Percentiles rank a stretch among this genome's conserved stretches.
Conservation (phyloP, 225 moss, liverwort and hornwort genomes). For the Climacium dendroides region DNA sequence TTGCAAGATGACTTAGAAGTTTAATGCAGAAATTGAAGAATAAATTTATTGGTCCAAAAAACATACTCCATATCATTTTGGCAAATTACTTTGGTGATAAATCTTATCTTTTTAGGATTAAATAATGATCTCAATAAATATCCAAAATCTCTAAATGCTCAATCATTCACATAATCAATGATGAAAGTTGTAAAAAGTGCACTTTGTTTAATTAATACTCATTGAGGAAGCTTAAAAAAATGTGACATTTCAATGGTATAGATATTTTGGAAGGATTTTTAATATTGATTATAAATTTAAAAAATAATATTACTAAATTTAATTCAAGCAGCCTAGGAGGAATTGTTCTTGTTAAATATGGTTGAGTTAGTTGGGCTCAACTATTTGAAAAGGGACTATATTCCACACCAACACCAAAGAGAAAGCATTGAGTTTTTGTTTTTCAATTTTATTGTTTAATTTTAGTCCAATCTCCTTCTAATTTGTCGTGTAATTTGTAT, state of each 20-base stretch:
- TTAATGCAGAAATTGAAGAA: not conserved
- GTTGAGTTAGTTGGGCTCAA: not conserved
- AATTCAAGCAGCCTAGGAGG: too few species aligned
- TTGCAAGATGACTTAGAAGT: not conserved
- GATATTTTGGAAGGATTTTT: too few species aligned
- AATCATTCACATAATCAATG: rapidly evolving
- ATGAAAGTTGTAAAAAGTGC: not conserved
- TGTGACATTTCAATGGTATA: too few species aligned
- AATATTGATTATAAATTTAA: too few species aligned
- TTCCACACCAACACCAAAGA: not conserved
- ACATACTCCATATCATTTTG: not conserved
- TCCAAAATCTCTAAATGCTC: not conserved
- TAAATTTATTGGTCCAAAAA: not conserved
- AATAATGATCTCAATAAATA: not conserved
- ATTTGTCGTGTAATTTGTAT: not conserved
- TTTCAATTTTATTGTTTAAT: not conserved
- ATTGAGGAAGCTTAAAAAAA: too few species aligned
- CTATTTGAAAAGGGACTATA: not conserved
- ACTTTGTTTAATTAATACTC: not conserved
- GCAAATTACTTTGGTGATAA: not conserved
- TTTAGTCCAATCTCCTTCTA: not conserved
- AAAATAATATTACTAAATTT: too few species aligned
- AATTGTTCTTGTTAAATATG: not conserved
- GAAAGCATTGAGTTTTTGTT: not conserved
- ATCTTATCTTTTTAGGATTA: not conserved